Evolutionary conservation across 1,139 yeast species (phyloP).

Genomic region (Williopsis jadinii): DNA sequence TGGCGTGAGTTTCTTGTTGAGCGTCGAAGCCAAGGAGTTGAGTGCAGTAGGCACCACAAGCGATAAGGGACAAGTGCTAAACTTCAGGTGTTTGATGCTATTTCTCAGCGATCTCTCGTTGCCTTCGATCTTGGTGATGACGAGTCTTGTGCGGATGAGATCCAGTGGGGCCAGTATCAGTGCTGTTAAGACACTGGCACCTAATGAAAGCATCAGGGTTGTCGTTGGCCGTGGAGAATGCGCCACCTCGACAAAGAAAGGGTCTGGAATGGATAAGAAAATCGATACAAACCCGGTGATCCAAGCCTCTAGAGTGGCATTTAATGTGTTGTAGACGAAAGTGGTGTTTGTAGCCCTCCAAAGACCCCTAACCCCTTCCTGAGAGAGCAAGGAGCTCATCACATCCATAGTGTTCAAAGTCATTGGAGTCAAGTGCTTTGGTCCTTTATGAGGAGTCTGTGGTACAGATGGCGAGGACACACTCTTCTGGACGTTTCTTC

Average conservation of each 20-base stretch:
- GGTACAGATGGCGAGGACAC: background rate
- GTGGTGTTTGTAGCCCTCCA: constrained; percentile 87
- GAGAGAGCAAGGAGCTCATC: constrained; percentile 57
- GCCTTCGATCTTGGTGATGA: constrained; percentile 45
- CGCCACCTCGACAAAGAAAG: constrained; percentile 74
- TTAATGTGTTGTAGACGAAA: constrained; percentile 68
- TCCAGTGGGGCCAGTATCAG: constrained; percentile 78
- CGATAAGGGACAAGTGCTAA: constrained; percentile 49
- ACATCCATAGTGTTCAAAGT: constrained; percentile 68
- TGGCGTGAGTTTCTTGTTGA: constrained; percentile 68
- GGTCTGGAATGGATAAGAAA: constrained; percentile 81
- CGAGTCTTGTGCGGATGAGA: constrained; percentile 67
- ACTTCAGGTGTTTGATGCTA: constrained; percentile 28
- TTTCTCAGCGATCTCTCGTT: constrained; percentile 29
- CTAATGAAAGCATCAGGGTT: constrained; percentile 59
- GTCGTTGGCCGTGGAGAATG: constrained; percentile 73
- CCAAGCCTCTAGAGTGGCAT: constrained; percentile 86
- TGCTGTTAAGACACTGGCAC: constrained; percentile 70
- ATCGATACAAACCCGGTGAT: constrained; percentile 82
- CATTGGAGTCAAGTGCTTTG: constrained; percentile 43
- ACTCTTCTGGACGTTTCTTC: constrained; percentile 5
- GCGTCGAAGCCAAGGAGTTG: constrained; percentile 54
- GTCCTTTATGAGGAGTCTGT: background rate
- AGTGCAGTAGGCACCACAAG: constrained; percentile 48
- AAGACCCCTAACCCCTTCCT: constrained; percentile 79